Evolutionary conservation across 164 flowering plant genomes (phyloP).

Genomic region (Berberis vulgaris): DNA sequence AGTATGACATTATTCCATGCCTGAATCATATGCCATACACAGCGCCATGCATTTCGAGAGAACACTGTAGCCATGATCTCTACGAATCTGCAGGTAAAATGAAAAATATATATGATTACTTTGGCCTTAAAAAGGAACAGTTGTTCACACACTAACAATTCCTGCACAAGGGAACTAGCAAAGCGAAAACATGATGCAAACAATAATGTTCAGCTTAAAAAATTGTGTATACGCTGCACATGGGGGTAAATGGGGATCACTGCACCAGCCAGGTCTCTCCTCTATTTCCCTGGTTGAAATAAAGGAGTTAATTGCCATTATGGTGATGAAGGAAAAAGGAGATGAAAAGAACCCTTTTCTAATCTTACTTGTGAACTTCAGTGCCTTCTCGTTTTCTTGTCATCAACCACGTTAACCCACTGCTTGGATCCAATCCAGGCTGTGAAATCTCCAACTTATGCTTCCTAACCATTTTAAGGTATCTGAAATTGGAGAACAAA

Average conservation of each 20-base stretch:
- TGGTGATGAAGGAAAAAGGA: not conserved
- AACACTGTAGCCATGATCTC: slow-evolving; percentile 81
- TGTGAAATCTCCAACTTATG: slow-evolving; percentile 93
- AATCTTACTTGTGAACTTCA: slow-evolving; percentile 90
- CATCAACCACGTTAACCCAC: slow-evolving; percentile 77
- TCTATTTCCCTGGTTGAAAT: slow-evolving; percentile 41
- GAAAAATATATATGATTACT: not conserved
- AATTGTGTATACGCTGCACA: slow-evolving; percentile 76
- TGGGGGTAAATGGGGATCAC: slow-evolving; percentile 71
- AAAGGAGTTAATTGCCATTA: not conserved
- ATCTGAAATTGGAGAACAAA: slow-evolving; percentile 30
- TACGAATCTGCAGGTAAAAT: slow-evolving; percentile 43
- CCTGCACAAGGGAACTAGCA: not conserved
- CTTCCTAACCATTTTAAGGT: slow-evolving; percentile 62
- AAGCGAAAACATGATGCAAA: not conserved
- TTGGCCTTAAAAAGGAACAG: not conserved
- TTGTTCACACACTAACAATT: not conserved
- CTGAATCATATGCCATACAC: slow-evolving; percentile 85
- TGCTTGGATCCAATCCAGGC: slow-evolving; percentile 77
- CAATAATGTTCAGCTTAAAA: not conserved
- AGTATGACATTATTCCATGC: slow-evolving; percentile 13
- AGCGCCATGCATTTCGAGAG: slow-evolving; percentile 75
- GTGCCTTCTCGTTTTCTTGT: slow-evolving; percentile 60
- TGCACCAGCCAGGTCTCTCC: slow-evolving; percentile 77
- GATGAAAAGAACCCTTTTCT: not conserved